Percentiles rank a stretch among this genome's conserved stretches.
Conservation (phyloP, 78 protist species). For the Thecamonas trahens region DNA sequence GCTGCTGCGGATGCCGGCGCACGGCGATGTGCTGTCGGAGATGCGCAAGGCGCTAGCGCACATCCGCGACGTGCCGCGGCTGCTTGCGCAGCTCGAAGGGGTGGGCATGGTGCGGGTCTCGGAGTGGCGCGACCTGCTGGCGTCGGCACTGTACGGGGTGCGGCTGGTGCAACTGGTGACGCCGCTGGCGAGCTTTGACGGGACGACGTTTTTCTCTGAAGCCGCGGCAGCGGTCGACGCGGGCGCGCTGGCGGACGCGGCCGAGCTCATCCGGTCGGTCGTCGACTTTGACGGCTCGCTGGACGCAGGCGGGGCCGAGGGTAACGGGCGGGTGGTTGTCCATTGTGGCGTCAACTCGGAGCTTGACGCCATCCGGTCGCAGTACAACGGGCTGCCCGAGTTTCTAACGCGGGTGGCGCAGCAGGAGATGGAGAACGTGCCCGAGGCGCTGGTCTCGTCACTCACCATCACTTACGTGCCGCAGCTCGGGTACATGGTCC, state of each 20-base stretch:
- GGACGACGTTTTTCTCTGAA: background rate
- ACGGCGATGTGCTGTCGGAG: background rate
- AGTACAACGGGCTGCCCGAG: background rate
- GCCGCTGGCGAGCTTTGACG: background rate
- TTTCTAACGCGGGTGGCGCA: background rate
- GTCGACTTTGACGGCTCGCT: too few species aligned
- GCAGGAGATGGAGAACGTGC: background rate
- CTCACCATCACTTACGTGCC: conserved; percentile 22
- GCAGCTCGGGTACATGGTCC: conserved; percentile 44
- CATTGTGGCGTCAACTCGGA: too few species aligned
- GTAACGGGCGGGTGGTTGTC: too few species aligned
- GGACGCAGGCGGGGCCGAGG: too few species aligned
- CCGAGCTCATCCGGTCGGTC: background rate
- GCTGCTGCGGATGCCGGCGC: background rate
- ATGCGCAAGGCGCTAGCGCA: background rate
- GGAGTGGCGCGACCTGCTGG: background rate
- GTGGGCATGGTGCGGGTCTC: background rate
- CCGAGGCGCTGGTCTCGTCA: background rate
- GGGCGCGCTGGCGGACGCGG: background rate
- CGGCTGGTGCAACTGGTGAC: background rate
- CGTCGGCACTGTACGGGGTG: background rate
- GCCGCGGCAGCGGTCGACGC: background rate
- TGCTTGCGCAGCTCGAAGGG: background rate
- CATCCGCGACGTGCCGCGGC: background rate
- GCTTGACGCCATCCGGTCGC: too few species aligned